Evolutionary conservation across 1,284 basidiomycete species (phyloP).

Genomic region (Pterula multifida): DNA sequence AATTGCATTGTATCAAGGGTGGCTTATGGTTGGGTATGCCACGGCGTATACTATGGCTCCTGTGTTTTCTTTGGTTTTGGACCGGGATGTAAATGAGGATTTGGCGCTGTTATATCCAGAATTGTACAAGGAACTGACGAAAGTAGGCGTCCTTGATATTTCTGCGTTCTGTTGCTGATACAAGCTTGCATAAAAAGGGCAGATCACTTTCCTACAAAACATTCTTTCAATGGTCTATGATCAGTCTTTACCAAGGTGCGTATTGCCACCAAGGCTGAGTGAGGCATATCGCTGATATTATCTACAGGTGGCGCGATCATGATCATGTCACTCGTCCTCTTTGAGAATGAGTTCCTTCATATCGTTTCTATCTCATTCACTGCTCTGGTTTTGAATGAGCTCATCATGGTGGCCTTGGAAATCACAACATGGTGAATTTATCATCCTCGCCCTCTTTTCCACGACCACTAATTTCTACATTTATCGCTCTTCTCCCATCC

Average conservation of each 20-base stretch:
- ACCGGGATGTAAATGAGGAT: slow-evolving; percentile 94
- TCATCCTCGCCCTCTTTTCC: slow-evolving; percentile 2
- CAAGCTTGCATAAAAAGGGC: slow-evolving; percentile 40
- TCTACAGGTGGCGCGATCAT: slow-evolving; percentile 86
- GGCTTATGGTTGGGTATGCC: slow-evolving; percentile 97
- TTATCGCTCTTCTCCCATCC: slow-evolving; percentile 8
- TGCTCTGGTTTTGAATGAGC: slow-evolving; percentile 89
- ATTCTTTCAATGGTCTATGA: slow-evolving; percentile 97
- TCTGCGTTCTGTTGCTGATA: slow-evolving; percentile 5
- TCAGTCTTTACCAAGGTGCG: slow-evolving; percentile 92
- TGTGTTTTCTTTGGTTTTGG: slow-evolving; percentile 93
- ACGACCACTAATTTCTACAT: slow-evolving; percentile 3
- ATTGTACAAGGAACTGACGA: slow-evolving; percentile 94
- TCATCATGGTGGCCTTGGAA: slow-evolving; percentile 98
- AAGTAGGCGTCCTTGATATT: slow-evolving; percentile 37
- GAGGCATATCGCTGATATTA: slow-evolving; percentile 3
- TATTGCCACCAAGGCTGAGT: neutral
- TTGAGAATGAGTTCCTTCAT: slow-evolving; percentile 96
- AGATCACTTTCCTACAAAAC: slow-evolving; percentile 91
- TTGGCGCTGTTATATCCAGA: slow-evolving; percentile 93
- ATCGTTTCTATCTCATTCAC: slow-evolving; percentile 98
- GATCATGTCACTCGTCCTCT: slow-evolving; percentile 92
- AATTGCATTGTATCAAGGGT: slow-evolving; percentile 96
- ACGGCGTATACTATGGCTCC: slow-evolving; percentile 98
- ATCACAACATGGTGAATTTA: slow-evolving; percentile 84